Base-by-base conservation (phyloP, 345 rosid genomes). In the Eutrema japonicum region DNA sequence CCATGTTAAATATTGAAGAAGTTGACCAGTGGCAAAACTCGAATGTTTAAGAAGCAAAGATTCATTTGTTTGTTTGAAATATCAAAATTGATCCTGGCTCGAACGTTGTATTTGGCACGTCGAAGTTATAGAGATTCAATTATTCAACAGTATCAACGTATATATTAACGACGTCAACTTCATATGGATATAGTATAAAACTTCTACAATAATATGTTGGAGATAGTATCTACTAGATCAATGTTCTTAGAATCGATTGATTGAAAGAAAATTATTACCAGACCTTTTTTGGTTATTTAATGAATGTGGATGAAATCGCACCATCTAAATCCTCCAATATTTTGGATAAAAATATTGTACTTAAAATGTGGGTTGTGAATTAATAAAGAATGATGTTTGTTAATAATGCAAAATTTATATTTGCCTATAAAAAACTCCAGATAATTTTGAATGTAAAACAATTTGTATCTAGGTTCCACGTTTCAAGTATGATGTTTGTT, bases 71-170 rank as follows among this genome's bases (percentile, higher is more conserved):
- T 56, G 37, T 36, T 26, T 27, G 6, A 35, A 42, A 41, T 10
- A 30, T 18, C 30, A 60, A 30, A 51, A 7, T 10, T 64, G 64
- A 64, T 56, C 22, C 47, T 22, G 18, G n/a, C 26, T 38, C 55
- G 50, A 73, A 73, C 77, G 66, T 73, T 66, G 71, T 56, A 27
- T 38, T 56, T 73, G 59, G 66, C 71, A 66, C 59, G 72, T 65
- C 71, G 50, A 33, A 54, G 41, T 38, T 47, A 58, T 22, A 45
- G 37, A 55, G 50, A 73, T 46, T 55, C 71, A 11, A 7, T 36
- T 50, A 41, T 32, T 13, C 55, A 57, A 56, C 41, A 53, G 41
- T 41, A 10, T 14, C 12, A 69, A 27, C n/a, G 30, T 14, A 70
- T 29, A 12, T 54, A 8, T 40, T 51, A 50, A 51, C 32, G 66